Evolutionary conservation across 139 green algal genomes (phyloP).

Genomic region (Coccomyxa sp.): DNA sequence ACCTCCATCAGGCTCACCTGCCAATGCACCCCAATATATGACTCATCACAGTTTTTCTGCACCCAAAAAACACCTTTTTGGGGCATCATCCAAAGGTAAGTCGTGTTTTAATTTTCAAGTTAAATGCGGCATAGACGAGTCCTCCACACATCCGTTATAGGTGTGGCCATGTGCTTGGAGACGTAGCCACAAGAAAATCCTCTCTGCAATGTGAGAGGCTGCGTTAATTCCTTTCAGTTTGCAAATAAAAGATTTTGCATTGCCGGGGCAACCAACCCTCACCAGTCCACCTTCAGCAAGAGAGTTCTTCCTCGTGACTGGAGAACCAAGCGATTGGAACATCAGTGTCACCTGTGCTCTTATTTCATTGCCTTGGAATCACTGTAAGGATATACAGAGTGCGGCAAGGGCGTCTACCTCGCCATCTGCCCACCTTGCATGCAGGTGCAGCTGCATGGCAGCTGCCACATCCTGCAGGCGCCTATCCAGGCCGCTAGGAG

Average conservation of each 20-base stretch:
- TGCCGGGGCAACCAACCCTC: neutral
- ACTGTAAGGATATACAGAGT: neutral
- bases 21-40: neutral
- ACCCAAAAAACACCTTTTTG: neutral
- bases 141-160: neutral
- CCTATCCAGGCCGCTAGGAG: conserved; percentile 23
- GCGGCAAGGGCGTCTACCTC: neutral
- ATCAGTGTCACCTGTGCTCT: too few relatives aligned
- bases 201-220: too few relatives aligned
- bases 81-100: neutral
- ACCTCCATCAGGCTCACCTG: conserved; percentile 56
- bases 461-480: neutral
- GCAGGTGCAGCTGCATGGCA: neutral
- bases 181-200: neutral
- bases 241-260: too few relatives aligned
- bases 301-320: neutral
- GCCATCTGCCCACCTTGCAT: neutral
- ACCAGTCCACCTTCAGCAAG: neutral
- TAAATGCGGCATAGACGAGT: too few relatives aligned
- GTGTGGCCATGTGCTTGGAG: neutral
- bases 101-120: too few relatives aligned
- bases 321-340: too few relatives aligned
- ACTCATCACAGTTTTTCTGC: neutral
- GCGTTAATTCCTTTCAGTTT: too few relatives aligned
- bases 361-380: neutral